A percentile compares a stretch with the other conserved stretches of the same genome.
These are phyloP conservation scores for Prosopis cineraria DNA, from an alignment of 306 rosid species.

Conservation along the genomic window DNA sequence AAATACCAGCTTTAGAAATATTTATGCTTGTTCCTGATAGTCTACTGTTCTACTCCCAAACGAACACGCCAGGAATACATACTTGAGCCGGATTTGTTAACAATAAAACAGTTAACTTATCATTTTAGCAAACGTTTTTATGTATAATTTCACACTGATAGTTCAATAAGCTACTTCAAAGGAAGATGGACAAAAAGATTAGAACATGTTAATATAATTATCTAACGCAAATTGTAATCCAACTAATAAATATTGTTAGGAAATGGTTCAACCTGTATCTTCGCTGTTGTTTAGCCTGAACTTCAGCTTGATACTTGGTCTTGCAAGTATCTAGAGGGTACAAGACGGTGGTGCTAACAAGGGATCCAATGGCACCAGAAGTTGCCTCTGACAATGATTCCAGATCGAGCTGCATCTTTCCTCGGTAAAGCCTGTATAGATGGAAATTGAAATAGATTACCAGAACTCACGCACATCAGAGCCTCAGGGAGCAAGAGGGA, in stretches of 20 bases:
- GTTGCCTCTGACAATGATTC: constrained; percentile 90
- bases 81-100: constrained; percentile 5
- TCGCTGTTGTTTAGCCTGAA: constrained; percentile 63
- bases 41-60: background rate
- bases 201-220: constrained; percentile 7
- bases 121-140: background rate
- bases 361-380: constrained; percentile 94
- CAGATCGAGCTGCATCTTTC: constrained; percentile 68
- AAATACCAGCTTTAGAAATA: constrained; percentile 2
- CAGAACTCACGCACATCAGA: constrained; percentile 2
- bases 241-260: background rate
- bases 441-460: constrained; percentile 14
- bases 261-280: constrained; percentile 65
- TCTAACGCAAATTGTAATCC: background rate
- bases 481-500: constrained; percentile 23
- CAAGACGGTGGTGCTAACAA: constrained; percentile 82
- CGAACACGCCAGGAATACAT: background rate
- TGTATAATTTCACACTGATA: constrained; percentile 1
- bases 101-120: constrained; percentile 2
- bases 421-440: background rate
- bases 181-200: background rate
- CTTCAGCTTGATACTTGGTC: constrained; percentile 97
- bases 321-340: constrained; percentile 98
- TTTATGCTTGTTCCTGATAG: constrained; percentile 2
- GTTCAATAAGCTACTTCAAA: constrained; percentile 3